phyloP scores from a whole-genome alignment of 192 early-diverging fungal genomes.

The Coemansia sp. region DNA sequence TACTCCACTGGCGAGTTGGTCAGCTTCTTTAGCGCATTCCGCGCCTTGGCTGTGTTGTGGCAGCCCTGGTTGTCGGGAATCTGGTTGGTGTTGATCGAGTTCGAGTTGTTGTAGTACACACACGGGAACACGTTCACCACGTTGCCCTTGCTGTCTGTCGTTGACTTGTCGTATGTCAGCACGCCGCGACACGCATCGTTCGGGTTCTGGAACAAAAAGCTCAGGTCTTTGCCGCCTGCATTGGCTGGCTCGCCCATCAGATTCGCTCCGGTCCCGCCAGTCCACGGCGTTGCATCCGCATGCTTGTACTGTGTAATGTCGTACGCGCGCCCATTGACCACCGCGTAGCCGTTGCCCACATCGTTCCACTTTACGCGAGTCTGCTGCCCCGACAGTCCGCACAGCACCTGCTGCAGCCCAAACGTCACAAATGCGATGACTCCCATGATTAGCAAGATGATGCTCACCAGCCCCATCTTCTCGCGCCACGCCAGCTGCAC shows the following conservation, averaged over 20 bases:
- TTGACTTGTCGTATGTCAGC: conserved; percentile 27
- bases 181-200: conserved; percentile 67
- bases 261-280: conserved; percentile 48
- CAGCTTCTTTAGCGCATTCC: conserved; percentile 48
- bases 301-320: conserved; percentile 63
- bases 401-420: conserved; percentile 70
- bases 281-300: conserved; percentile 43
- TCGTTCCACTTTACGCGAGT: conserved; percentile 56
- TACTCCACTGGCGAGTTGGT: conserved; percentile 60
- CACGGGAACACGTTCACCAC: conserved; percentile 73
- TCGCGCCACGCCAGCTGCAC: conserved; percentile 87
- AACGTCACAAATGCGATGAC: conserved; percentile 85
- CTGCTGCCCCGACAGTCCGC: conserved; percentile 49
- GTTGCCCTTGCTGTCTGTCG: conserved; percentile 35
- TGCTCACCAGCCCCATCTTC: conserved; percentile 83
- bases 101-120: conserved; percentile 57
- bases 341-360: conserved; percentile 56
- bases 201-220: conserved; percentile 76
- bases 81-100: conserved; percentile 42
- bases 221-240: conserved; percentile 69
- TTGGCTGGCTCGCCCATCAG: conserved; percentile 58
- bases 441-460: conserved; percentile 73
- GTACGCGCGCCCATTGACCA: conserved; percentile 66
- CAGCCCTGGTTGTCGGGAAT: conserved; percentile 60
- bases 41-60: conserved; percentile 57